Evolutionary conservation across 495 filamentous ascomycete genomes (phyloP), one percentile per base, ranked within the genome.

Genomic region (Recurvomyces mirabilis): DNA sequence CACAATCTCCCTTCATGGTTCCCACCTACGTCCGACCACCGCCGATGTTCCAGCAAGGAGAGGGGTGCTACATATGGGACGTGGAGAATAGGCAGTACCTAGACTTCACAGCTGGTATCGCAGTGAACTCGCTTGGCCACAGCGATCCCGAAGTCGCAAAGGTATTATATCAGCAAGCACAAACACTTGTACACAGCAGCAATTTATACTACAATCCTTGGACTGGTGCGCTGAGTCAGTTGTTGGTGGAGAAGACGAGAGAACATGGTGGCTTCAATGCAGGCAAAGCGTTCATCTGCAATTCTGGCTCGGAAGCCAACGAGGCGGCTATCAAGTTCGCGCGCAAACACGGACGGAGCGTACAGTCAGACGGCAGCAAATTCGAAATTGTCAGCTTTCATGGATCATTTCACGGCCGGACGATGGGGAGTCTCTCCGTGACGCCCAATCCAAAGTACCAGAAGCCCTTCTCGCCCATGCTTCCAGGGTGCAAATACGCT

Each of bases 371-470:
- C 0, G 84, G 84, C 15, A 66, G 63, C 4, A 93, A 96, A 64
- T 62, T 75, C 51, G 87, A 94, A 53, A 63, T 98, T 12, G 80
- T 96, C 42, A 88, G 83, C 24, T 98, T 96, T 71, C 59, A 82
- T 47, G 77, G 81, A 57, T 84, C 82, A 15, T 98, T 98, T 76
- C 91, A 98, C 65, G 91, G 91, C 50, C 81, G 91, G 41, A 94
- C 93, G 17, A 93, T 95, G 86, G 91, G 91, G 17, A 71, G 77
- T 17, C 64, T 98, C 20, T 87, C 82, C 18, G 91, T 93, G 0
- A 98, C 91, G 4, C 93, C 87, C n/a, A 98, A 98, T 66, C 85
- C 86, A 10, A 98, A 98, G 59, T 98, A 98, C 65, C 91, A 98
- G 60, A 77, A 79, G 14, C 93, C 91, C 2, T 98, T 96, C 58